A percentile compares a stretch with the other conserved stretches of the same genome.
Conservation (phyloP, 306 rosid genomes). For the Malus domestica region DNA sequence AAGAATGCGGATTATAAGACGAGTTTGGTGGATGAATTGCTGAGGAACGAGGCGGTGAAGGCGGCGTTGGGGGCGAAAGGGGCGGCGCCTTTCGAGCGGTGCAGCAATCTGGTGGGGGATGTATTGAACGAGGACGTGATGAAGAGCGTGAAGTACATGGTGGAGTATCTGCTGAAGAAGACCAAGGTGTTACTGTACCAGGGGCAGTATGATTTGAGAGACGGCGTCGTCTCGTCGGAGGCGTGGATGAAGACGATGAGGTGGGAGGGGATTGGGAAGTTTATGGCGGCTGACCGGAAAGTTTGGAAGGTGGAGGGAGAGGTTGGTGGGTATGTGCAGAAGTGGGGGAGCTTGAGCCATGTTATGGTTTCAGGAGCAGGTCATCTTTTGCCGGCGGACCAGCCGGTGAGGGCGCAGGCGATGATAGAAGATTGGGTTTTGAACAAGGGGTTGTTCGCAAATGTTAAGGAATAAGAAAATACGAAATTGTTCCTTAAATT, state of each 20-base stretch:
- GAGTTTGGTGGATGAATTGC: conserved; percentile 27
- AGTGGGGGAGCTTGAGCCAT: conserved; percentile 55
- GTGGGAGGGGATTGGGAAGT: conserved; percentile 55
- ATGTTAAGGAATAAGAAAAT: background rate
- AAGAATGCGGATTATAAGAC: conserved; percentile 29
- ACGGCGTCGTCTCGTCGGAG: conserved; percentile 53
- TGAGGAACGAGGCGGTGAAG: conserved; percentile 33
- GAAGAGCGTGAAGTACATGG: conserved; percentile 71
- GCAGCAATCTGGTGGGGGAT: conserved; percentile 41
- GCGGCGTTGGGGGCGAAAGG: conserved; percentile 42
- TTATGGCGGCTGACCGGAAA: conserved; percentile 46
- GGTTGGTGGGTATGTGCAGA: conserved; percentile 74
- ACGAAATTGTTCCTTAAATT: too few species aligned
- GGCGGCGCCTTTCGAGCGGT: conserved; percentile 28
- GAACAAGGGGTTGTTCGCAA: conserved; percentile 36
- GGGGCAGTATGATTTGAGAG: conserved; percentile 56
- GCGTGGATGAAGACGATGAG: conserved; percentile 72
- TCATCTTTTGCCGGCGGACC: conserved; percentile 64
- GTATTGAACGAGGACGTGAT: conserved; percentile 49
- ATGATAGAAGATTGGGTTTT: conserved; percentile 85
- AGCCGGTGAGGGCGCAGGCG: conserved; percentile 52
- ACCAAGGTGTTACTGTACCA: conserved; percentile 63
- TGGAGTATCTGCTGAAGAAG: conserved; percentile 43
- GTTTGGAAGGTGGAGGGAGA: conserved; percentile 58
- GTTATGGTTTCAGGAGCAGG: conserved; percentile 70